Evolutionary conservation across 2,329 filamentous ascomycete genomes (phyloP).

Genomic region (Meredithiella fracta): DNA sequence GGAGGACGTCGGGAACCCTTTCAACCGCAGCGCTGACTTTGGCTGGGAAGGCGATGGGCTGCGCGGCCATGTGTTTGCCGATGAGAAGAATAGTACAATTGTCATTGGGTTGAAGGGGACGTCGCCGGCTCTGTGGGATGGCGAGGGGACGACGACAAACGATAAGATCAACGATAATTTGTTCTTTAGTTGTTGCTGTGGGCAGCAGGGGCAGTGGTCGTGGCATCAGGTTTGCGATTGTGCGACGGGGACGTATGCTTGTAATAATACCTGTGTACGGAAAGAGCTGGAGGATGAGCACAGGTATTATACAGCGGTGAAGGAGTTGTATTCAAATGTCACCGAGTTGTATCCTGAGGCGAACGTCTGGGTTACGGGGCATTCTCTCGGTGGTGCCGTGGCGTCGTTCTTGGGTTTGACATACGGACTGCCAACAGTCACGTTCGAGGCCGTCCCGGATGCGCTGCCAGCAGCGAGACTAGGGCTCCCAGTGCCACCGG

Average conservation of each 20-base stretch:
- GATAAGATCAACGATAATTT: slow-evolving; percentile 97
- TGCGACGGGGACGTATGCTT: slow-evolving; percentile 69
- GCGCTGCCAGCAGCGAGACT: slow-evolving; percentile 71
- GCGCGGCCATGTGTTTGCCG: slow-evolving; percentile 80
- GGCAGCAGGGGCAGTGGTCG: slow-evolving; percentile 74
- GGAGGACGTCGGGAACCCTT: slow-evolving; percentile 62
- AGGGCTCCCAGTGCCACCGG: slow-evolving; percentile 72
- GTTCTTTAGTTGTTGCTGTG: slow-evolving; percentile 96
- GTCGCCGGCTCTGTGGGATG: slow-evolving; percentile 78
- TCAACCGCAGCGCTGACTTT: slow-evolving; percentile 77
- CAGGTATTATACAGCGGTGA: slow-evolving; percentile 76
- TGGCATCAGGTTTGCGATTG: slow-evolving; percentile 93
- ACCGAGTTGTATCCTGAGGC: slow-evolving; percentile 73
- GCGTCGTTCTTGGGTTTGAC: slow-evolving; percentile 79
- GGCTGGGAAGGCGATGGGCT: slow-evolving; percentile 85
- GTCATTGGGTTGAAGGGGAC: slow-evolving; percentile 91
- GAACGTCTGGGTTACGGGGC: slow-evolving; percentile 77
- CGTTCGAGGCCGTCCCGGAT: slow-evolving; percentile 85
- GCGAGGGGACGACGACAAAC: slow-evolving; percentile 90
- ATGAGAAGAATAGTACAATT: slow-evolving; percentile 69
- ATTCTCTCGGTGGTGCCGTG: slow-evolving; percentile 82
- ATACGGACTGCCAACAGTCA: slow-evolving; percentile 78
- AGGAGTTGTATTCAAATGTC: slow-evolving; percentile 83
- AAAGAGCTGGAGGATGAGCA: slow-evolving; percentile 64
- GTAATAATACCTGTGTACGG: slow-evolving; percentile 79